These are phyloP conservation scores for Microdochium nivale DNA, from an alignment of 2,329 filamentous ascomycete species.

Conservation along the genomic window DNA sequence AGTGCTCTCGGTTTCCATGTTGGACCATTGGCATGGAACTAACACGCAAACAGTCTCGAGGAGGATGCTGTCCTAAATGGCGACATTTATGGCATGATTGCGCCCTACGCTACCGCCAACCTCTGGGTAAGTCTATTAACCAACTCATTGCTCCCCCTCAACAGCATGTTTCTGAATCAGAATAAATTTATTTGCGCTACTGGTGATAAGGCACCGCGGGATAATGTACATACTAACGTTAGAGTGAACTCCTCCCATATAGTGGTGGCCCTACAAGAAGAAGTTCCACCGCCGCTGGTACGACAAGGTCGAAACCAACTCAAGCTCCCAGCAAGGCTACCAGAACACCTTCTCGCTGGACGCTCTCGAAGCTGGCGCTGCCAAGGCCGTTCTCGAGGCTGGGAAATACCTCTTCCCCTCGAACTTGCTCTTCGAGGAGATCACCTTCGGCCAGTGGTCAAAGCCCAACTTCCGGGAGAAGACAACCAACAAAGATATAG, in stretches of 20 bases:
- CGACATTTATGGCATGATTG: conserved; percentile 39
- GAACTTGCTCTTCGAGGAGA: conserved; percentile 39
- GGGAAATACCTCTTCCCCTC: conserved; percentile 37
- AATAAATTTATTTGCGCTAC: too few relatives aligned
- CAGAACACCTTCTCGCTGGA: conserved; percentile 43
- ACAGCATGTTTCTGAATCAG: background rate
- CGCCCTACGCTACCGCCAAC: conserved; percentile 41
- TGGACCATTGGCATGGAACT: background rate
- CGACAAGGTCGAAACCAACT: conserved; percentile 30
- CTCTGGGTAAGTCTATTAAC: conserved; percentile 29
- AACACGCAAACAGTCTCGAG: conserved; percentile 22
- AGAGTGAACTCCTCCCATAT: conserved; percentile 4
- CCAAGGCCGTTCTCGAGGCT: conserved; percentile 32
- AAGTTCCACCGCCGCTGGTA: conserved; percentile 47
- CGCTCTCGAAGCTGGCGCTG: conserved; percentile 29
- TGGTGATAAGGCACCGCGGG: too few relatives aligned
- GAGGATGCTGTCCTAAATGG: conserved; percentile 39
- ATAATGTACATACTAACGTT: background rate
- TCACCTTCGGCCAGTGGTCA: conserved; percentile 40
- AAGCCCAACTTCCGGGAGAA: conserved; percentile 44
- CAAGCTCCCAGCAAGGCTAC: conserved; percentile 36
- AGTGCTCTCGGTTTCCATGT: conserved; percentile 12
- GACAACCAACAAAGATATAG: conserved; percentile 31
- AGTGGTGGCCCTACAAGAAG: conserved; percentile 43
- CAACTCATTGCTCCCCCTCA: background rate